phyloP scores from a whole-genome alignment of 768 basidiomycete genomes.

The Cyclocybe aegerita region DNA sequence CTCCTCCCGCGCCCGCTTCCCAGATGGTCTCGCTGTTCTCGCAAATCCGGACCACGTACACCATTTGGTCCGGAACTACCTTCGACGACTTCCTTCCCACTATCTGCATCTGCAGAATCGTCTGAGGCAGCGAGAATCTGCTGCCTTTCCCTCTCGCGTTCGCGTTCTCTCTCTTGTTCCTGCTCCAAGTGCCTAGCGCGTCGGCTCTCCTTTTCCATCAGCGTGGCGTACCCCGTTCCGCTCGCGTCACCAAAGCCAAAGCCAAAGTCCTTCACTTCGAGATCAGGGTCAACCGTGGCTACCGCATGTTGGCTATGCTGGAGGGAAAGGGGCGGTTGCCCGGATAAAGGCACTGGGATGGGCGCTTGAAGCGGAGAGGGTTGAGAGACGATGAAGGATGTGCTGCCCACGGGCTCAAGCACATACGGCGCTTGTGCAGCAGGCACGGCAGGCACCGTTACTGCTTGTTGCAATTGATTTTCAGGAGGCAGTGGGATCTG shows the following conservation, averaged over 20 bases:
- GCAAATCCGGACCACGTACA: no score
- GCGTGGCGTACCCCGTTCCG: slow-evolving; percentile 32
- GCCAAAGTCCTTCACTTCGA: slow-evolving; percentile 61
- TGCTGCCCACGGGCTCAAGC: background rate
- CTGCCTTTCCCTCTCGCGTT: slow-evolving; percentile 1
- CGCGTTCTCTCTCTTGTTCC: slow-evolving; percentile 21
- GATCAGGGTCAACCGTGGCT: slow-evolving; percentile 26
- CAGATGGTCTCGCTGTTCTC: no score
- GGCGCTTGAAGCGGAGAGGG: background rate
- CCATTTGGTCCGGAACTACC: no score
- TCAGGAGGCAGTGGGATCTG: slow-evolving; percentile 4
- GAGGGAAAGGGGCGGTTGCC: background rate
- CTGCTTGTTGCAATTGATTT: background rate
- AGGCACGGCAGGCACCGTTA: slow-evolving; percentile 6
- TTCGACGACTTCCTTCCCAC: no score
- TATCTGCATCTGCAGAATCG: no score
- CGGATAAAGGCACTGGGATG: background rate
- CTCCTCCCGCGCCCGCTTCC: slow-evolving; percentile 7
- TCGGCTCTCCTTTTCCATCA: slow-evolving; percentile 23
- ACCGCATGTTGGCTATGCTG: background rate
- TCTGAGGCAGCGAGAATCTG: background rate
- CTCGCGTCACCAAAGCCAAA: slow-evolving; percentile 58
- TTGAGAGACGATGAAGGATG: background rate
- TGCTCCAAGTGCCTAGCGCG: slow-evolving; percentile 18
- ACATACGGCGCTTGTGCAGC: background rate